Evolutionary conservation across 768 basidiomycete species (phyloP), one percentile per base, ranked within the genome.

Genomic region (Solioccasus polychromus): DNA sequence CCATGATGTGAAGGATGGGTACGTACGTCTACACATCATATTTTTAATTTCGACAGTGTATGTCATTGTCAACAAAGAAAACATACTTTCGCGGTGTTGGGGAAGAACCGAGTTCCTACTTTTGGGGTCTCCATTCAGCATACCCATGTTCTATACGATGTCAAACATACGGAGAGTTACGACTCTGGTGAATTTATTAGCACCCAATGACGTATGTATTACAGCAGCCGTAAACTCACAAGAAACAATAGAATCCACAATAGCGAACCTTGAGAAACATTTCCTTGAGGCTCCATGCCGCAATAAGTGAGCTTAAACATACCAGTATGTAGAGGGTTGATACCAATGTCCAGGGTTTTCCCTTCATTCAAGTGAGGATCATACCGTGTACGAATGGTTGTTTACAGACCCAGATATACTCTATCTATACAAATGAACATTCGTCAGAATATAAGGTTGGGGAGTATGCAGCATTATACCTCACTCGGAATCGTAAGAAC

Each of bases 351-450:
- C 42, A 44, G 11, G 20, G 47, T n/a, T 39, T 48, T 17, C 17
- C 44, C 47, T 48, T 25, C 10, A n/a, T n/a, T n/a, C n/a, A n/a
- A n/a, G n/a, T n/a, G n/a, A n/a, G n/a, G n/a, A n/a, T n/a, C n/a
- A n/a, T n/a, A n/a, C n/a, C n/a, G n/a, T n/a, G n/a, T n/a, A n/a
- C n/a, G n/a, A n/a, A n/a, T n/a, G n/a, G 18, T 17, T 20, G 36
- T 19, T 2, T 11, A 10, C 42, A 28, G 26, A 48, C 47, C 47
- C 47, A 48, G 5, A 48, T 29, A 8, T 48, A 35, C 8, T 48
- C 37, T 15, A 48, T 19, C 47, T 48, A n/a, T n/a, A n/a, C n/a
- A n/a, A n/a, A n/a, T n/a, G n/a, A n/a, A n/a, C 23, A 14, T n/a
- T 23, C n/a, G n/a, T n/a, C n/a, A n/a, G n/a, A n/a, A n/a, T n/a